These are phyloP conservation scores for Ophiosphaerella herpotricha DNA, from an alignment of 2,329 filamentous ascomycete species.

Conservation along the genomic window DNA sequence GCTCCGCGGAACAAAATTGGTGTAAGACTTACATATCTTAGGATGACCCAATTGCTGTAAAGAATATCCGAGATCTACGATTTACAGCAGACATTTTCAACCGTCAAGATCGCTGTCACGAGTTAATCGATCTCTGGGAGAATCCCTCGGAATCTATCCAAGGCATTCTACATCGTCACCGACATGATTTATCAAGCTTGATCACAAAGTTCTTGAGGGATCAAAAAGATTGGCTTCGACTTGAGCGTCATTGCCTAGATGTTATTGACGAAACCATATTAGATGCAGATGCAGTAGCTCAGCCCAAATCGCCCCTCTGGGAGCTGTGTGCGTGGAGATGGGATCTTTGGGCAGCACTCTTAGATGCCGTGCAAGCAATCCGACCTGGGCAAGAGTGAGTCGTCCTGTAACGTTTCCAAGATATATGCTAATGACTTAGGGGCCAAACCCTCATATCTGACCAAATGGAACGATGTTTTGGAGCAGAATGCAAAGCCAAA, in stretches of 20 bases:
- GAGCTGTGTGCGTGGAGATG: slow-evolving; percentile 18
- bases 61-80: slow-evolving; percentile 38
- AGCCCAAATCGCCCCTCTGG: slow-evolving; percentile 3
- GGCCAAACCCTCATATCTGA: slow-evolving; percentile 5
- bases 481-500: slow-evolving; percentile 7
- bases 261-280: slow-evolving; percentile 17
- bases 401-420: too few relatives aligned
- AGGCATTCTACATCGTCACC: slow-evolving; percentile 25
- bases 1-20: too few relatives aligned
- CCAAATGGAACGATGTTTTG: slow-evolving; percentile 17
- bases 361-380: slow-evolving; percentile 10
- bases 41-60: slow-evolving; percentile 33
- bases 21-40: slow-evolving; percentile 16
- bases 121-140: slow-evolving; percentile 34
- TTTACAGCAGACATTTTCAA: slow-evolving; percentile 41
- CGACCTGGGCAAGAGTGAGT: slow-evolving; percentile 17
- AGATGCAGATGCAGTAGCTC: slow-evolving; percentile 3
- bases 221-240: slow-evolving; percentile 16
- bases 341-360: slow-evolving; percentile 18
- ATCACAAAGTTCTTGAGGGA: slow-evolving; percentile 14
- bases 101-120: slow-evolving; percentile 26
- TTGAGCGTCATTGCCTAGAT: slow-evolving; percentile 21
- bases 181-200: slow-evolving; percentile 27
- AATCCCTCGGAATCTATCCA: slow-evolving; percentile 19
- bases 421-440: slow-evolving; percentile 8